These are phyloP conservation scores for Bimuria novae-zelandiae DNA, from an alignment of 2,329 filamentous ascomycete genomes.

Conservation along the genomic window DNA sequence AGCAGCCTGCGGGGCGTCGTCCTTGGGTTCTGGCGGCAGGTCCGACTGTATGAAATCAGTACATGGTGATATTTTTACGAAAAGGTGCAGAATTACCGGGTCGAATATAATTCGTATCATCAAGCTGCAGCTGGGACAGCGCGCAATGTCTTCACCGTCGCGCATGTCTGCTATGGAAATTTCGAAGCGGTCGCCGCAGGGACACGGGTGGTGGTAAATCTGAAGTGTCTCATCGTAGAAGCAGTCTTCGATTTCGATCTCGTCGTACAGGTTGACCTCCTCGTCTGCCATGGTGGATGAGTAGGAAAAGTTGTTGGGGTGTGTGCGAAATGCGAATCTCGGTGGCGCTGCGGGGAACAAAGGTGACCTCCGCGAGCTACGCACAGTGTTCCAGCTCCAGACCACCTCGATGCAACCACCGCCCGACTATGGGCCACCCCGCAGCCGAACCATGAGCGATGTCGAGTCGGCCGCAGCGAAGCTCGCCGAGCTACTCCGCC, in stretches of 20 bases:
- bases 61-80: too few species aligned
- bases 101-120: slow-evolving; percentile 98
- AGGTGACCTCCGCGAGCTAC: background rate
- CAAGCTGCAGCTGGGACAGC: slow-evolving; percentile 94
- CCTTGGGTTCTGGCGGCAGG: slow-evolving; percentile 32
- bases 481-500: slow-evolving; percentile 89
- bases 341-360: slow-evolving; percentile 11
- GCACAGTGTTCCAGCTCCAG: slow-evolving; percentile 4
- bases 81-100: slow-evolving; percentile 63
- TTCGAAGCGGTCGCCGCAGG: slow-evolving; percentile 95
- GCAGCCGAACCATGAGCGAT: slow-evolving; percentile 68
- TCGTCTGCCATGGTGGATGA: slow-evolving; percentile 38
- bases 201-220: slow-evolving; percentile 95
- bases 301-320: background rate
- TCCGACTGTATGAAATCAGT: too few species aligned
- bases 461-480: slow-evolving; percentile 68
- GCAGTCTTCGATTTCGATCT: slow-evolving; percentile 93
- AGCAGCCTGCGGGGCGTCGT: slow-evolving; percentile 26
- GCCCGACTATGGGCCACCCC: slow-evolving; percentile 25
- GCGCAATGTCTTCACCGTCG: slow-evolving; percentile 91
- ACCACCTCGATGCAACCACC: slow-evolving; percentile 7
- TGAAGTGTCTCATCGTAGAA: slow-evolving; percentile 93
- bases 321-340: slow-evolving; percentile 8
- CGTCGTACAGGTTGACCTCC: slow-evolving; percentile 79
- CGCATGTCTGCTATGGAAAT: slow-evolving; percentile 82